A percentile compares a stretch with the other conserved stretches of the same genome.
phyloP scores from a whole-genome alignment of 805 yeast genomes.

The Spathaspora gorwiae region DNA sequence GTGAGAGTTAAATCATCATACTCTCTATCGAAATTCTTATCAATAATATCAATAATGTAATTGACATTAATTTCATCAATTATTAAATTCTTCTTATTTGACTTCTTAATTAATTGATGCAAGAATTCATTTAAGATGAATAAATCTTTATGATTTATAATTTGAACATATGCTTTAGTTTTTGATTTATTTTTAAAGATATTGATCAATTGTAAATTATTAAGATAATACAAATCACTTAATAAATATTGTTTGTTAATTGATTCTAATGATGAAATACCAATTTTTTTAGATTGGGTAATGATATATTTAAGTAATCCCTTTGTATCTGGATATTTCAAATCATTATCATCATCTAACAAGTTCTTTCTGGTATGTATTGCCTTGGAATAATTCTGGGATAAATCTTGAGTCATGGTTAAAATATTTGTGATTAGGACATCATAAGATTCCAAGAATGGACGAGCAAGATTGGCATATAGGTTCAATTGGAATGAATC shows the following conservation, averaged over 20 bases:
- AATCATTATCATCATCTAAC: slow-evolving; percentile 17
- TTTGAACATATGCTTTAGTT: slow-evolving; percentile 36
- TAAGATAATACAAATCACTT: slow-evolving; percentile 34
- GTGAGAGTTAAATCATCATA: no score
- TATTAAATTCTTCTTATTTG: slow-evolving; percentile 6
- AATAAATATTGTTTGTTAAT: slow-evolving; percentile 40
- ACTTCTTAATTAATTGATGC: slow-evolving; percentile 11
- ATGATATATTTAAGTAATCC: slow-evolving; percentile 24
- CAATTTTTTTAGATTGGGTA: slow-evolving; percentile 12
- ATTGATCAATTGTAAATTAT: slow-evolving; percentile 28
- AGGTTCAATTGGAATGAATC: slow-evolving; percentile 20
- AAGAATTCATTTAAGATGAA: slow-evolving; percentile 19
- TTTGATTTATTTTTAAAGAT: slow-evolving; percentile 39
- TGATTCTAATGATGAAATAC: slow-evolving; percentile 30
- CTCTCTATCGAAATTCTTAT: slow-evolving; percentile 22
- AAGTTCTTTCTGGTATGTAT: slow-evolving; percentile 1
- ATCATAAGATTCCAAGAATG: slow-evolving; percentile 30
- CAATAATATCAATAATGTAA: slow-evolving; percentile 32
- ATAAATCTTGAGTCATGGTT: slow-evolving; percentile 4
- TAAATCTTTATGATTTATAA: slow-evolving; percentile 26
- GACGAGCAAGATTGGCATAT: slow-evolving; percentile 27
- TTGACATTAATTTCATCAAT: slow-evolving; percentile 17
- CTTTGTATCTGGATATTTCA: slow-evolving; percentile 28
- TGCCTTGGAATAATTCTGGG: slow-evolving; percentile 3
- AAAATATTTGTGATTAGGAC: slow-evolving; percentile 8